Evolutionary conservation across 2,329 filamentous ascomycete species (phyloP), one percentile per base, ranked within the genome.

Genomic region (Fusarium sp.): DNA sequence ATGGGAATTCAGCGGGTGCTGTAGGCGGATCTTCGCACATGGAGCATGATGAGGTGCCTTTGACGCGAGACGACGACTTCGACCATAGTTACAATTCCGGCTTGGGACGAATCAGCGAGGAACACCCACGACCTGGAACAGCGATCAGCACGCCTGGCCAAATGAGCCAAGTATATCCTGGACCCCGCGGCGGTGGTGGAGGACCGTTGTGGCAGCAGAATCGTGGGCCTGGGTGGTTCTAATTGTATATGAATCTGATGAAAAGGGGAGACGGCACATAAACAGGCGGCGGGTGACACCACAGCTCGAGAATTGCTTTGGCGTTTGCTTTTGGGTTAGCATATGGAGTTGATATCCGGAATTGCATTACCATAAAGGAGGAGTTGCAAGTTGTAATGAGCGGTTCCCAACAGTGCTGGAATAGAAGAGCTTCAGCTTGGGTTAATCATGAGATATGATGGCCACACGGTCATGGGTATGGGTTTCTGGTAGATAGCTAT

Each of bases 121-220:
- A 83, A 24, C 72, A 78, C 47, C 69, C 72, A 7, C 67, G 78
- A 63, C 74, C 71, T 15, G 65, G 62, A 28, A 70, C 69, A 32
- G 68, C 79, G 48, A 75, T 75, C 38, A 75, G 64, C 42, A 71
- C 50, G 44, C 69, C 30, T 66, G 76, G 62, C 9, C 62, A 79
- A 45, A 63, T 70, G 60, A 75, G 69, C 42, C 70, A 72, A 39
- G 38, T 75, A 54, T 75, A 75, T 72, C 71, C 75, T 26, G 71
- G 75, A 22, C 76, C 76, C 32, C 76, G 73, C 28, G 69, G 79
- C 35, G 72, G 72, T 11, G 81, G 80, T 5, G 79, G 83, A 30
- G 79, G 85, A 47, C 86, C 86, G 10, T 79, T 89, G 42, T 89
- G 87, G 87, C 87, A 89, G 79, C 87, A 89, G 80, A 88, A 88